A percentile compares a stretch with the other conserved stretches of the same genome.
Conservation (phyloP, 331 rosid species). For the Arachis monticola region DNA sequence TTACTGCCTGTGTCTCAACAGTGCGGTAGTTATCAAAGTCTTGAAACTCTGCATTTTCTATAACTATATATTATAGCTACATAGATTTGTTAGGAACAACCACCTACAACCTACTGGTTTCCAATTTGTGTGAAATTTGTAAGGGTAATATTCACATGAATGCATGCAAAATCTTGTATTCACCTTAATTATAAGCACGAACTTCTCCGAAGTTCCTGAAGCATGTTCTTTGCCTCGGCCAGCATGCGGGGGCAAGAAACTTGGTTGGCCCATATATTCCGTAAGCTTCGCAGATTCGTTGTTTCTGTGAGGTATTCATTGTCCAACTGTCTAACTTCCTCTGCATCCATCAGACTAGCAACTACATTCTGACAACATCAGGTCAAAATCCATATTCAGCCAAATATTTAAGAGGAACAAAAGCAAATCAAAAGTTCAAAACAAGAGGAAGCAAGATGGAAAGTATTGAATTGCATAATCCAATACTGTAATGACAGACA, state of each 20-base stretch:
- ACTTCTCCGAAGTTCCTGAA: conserved; percentile 50
- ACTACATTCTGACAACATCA: conserved; percentile 63
- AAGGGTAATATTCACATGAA: not conserved
- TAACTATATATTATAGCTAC: not conserved
- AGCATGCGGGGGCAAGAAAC: conserved; percentile 49
- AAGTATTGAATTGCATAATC: not conserved
- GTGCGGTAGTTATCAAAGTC: not conserved
- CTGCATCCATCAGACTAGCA: conserved; percentile 58
- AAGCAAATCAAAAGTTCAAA: not conserved
- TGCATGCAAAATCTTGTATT: not conserved
- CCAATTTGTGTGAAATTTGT: not conserved
- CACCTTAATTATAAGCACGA: conserved; percentile 29
- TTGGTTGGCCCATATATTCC: conserved; percentile 66
- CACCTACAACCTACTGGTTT: not conserved
- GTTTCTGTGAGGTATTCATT: conserved; percentile 48
- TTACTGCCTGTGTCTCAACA: not conserved
- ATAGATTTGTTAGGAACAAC: not conserved
- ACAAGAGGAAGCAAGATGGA: conserved; percentile 19
- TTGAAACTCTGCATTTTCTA: not conserved
- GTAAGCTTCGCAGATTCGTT: conserved; percentile 48
- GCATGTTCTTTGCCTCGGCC: conserved; percentile 60
- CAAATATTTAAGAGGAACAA: conserved; percentile 11
- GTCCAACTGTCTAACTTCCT: conserved; percentile 52
- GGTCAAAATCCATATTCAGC: conserved; percentile 28
- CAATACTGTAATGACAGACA: no score